These are phyloP conservation scores for Kingdonia uniflora DNA, from an alignment of 164 flowering plant genomes.

Conservation along the genomic window DNA sequence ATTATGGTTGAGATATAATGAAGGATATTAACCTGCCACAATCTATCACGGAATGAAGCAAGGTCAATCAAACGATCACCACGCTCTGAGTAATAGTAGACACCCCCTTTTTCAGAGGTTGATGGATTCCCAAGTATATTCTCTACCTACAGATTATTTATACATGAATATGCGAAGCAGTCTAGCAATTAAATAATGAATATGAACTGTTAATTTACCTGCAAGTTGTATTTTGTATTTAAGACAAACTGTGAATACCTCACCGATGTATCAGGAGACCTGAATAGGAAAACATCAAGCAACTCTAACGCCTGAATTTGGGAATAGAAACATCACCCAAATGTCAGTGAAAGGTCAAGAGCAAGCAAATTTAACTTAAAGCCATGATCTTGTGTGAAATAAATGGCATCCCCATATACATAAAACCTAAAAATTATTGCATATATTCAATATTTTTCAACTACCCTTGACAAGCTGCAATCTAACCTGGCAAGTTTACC, in stretches of 20 bases:
- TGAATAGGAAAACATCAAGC: slow-evolving; percentile 84
- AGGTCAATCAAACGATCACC: slow-evolving; percentile 93
- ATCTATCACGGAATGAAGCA: slow-evolving; percentile 65
- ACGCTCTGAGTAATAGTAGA: slow-evolving; percentile 84
- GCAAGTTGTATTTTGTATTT: slow-evolving; percentile 38
- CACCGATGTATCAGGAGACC: slow-evolving; percentile 62
- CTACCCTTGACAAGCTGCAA: no score
- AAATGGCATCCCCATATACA: no score
- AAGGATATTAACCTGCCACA: slow-evolving; percentile 70
- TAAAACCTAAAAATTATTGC: no score
- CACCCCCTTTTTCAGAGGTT: slow-evolving; percentile 61
- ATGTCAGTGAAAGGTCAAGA: no score
- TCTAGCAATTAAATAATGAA: neutral
- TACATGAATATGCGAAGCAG: neutral
- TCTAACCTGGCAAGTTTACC: no score
- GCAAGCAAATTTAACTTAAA: no score
- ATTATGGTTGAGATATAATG: neutral
- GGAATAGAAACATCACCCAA: no score
- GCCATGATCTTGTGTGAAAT: no score
- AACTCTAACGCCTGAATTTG: slow-evolving; percentile 59
- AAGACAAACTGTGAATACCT: slow-evolving; percentile 54
- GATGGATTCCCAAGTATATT: slow-evolving; percentile 61
- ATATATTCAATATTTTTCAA: no score
- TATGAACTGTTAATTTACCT: slow-evolving; percentile 30
- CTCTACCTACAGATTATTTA: slow-evolving; percentile 37